Base-by-base conservation (phyloP, 306 rosid genomes). In the Casuarina cunninghamiana region DNA sequence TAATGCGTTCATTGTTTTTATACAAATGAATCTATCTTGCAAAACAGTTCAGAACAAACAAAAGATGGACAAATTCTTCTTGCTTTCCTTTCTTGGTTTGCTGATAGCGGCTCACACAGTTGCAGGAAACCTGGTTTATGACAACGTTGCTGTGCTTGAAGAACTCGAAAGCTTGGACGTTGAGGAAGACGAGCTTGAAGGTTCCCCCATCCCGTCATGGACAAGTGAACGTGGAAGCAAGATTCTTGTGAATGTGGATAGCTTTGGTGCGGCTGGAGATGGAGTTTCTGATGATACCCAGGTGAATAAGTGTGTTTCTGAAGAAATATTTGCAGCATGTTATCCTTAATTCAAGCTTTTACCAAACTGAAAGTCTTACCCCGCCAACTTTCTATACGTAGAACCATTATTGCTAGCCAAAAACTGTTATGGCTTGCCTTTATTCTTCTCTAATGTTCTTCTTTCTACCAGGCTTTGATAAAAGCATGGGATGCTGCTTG, bases 231-330 rank as follows among this genome's bases (percentile, higher is more conserved):
- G 89, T 0, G 98, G 97, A 12, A 88, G 92, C 68, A 93, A 90
- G 83, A 88, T 89, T 93, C 96, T 96, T 71, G 98, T 93, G 72
- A 93, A 93, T 74, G 89, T 96, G 68, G 99, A 96, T 83, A 90
- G 97, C 88, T 90, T 93, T 62, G 93, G 90, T 21, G 97, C 99
- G 13, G 89, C 77, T 83, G 99, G 97, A 79, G 84, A 91, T 78
- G 93, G 96, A 83, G 86, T 87, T 89, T 81, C 90, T 80, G 99
- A 91, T 79, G 93, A 95, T 85, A 91, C 97, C 53, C 87, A 82
- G 98, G 99, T 87, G 70, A 84, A 71, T 71, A 62, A 48, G 51
- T 57, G 19, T 10, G 19, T 72, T 32, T 46, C n/a, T 65, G 42
- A 4, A 7, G 16, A 6, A 51, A 55, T 37, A 37, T 49, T 58